These are phyloP conservation scores for Monilinia aucupariae DNA, from an alignment of 2,329 filamentous ascomycete genomes.

Conservation along the genomic window DNA sequence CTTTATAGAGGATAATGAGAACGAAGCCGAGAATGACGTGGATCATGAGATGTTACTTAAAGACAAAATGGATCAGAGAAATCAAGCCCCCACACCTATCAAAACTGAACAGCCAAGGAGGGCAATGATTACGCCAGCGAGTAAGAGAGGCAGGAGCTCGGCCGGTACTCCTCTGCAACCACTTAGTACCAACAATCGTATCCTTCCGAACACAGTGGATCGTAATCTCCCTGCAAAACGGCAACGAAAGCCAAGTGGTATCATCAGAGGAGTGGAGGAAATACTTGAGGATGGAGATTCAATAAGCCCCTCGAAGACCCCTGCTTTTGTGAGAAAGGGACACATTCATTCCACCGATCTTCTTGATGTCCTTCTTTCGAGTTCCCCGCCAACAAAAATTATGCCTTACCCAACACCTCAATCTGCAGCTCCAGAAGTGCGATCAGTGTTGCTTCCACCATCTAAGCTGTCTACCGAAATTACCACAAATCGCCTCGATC, in stretches of 20 bases:
- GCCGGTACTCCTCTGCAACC: slow-evolving; percentile 25
- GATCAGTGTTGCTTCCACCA: neutral
- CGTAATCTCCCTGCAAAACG: slow-evolving; percentile 21
- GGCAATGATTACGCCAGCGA: slow-evolving; percentile 15
- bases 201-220: slow-evolving; percentile 27
- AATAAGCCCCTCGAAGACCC: neutral
- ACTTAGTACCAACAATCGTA: slow-evolving; percentile 29
- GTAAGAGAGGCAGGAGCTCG: neutral
- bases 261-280: slow-evolving; percentile 20
- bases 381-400: neutral
- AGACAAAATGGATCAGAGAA: slow-evolving; percentile 7
- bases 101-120: neutral
- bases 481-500: neutral
- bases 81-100: neutral
- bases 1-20: neutral
- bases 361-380: slow-evolving; percentile 24
- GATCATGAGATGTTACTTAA: slow-evolving; percentile 2
- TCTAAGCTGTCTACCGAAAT: neutral
- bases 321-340: neutral
- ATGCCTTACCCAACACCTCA: neutral
- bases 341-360: neutral
- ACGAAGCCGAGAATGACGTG: neutral
- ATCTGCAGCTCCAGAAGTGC: neutral
- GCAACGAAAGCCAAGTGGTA: slow-evolving; percentile 16
- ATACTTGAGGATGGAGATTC: slow-evolving; percentile 29